These are phyloP conservation scores for Cladophialophora bantiana DNA, from an alignment of 2,329 filamentous ascomycete genomes.

Conservation along the genomic window DNA sequence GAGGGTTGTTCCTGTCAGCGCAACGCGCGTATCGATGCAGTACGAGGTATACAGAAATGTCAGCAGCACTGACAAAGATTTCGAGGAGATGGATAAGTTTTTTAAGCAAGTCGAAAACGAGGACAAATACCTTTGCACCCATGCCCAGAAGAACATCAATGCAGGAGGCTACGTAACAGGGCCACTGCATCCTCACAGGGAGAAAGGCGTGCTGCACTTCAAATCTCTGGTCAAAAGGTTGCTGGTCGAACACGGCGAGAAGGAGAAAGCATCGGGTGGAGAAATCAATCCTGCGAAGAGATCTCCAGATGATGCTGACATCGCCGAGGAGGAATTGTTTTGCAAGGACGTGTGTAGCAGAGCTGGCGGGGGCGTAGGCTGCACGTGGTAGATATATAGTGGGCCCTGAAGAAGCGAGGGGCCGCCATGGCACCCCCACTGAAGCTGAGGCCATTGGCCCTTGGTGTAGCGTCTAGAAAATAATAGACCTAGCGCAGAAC, in stretches of 20 bases:
- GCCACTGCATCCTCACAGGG: constrained; percentile 65
- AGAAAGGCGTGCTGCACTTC: constrained; percentile 65
- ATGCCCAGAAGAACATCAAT: constrained; percentile 66
- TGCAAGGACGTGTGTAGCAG: too few relatives aligned
- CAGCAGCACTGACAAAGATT: constrained; percentile 63
- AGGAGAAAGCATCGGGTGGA: constrained; percentile 53
- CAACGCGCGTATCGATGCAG: constrained; percentile 61
- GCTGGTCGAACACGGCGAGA: constrained; percentile 56
- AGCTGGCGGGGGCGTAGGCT: too few relatives aligned
- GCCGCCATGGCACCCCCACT: too few relatives aligned
- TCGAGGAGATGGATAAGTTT: constrained; percentile 62
- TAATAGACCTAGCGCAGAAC: too few relatives aligned
- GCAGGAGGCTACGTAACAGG: constrained; percentile 67
- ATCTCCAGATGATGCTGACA: too few relatives aligned
- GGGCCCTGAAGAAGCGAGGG: too few relatives aligned
- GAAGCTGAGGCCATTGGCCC: too few relatives aligned
- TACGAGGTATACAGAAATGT: constrained; percentile 72
- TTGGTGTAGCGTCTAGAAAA: too few relatives aligned
- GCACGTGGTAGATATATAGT: too few relatives aligned
- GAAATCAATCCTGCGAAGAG: constrained; percentile 60
- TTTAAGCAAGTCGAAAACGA: constrained; percentile 71
- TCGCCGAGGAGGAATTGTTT: too few relatives aligned
- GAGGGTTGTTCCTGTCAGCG: constrained; percentile 63
- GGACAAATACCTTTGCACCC: constrained; percentile 67
- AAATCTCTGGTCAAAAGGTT: constrained; percentile 59